Conservation (phyloP, 305 asterid genomes). For the Fraxinus dipetala region DNA sequence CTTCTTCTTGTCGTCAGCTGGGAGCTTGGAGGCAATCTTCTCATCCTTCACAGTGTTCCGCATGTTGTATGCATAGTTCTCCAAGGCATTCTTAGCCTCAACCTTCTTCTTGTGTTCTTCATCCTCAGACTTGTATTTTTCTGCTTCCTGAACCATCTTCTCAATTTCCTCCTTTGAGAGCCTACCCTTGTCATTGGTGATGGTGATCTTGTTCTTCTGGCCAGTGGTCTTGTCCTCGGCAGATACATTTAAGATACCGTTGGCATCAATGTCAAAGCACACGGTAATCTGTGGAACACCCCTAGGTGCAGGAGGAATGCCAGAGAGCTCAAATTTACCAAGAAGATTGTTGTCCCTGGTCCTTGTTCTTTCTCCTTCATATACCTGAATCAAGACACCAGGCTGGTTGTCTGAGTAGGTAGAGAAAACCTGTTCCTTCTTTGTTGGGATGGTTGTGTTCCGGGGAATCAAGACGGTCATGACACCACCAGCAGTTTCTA, state of each 20-base stretch:
- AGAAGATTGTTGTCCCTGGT: constrained; percentile 11
- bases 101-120: constrained; percentile 12
- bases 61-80: constrained; percentile 7
- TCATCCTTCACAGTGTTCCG: constrained; percentile 2
- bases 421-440: constrained; percentile 3
- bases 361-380: constrained; percentile 9
- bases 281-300: constrained; percentile 4
- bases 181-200: constrained; percentile 4
- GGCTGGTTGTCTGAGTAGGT: constrained; percentile 9
- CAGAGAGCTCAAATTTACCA: constrained; percentile 3
- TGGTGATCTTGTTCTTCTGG: constrained; percentile 5
- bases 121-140: constrained; percentile 1
- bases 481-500: constrained; percentile 8
- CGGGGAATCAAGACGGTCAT: constrained; percentile 3
- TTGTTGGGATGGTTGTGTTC: constrained; percentile 7
- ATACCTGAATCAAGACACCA: constrained; percentile 1
- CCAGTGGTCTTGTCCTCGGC: constrained; percentile 6
- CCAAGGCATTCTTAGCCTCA: constrained; percentile 1
- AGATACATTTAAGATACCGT: background rate
- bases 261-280: constrained; percentile 9
- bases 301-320: constrained; percentile 7
- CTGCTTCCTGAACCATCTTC: constrained; percentile 9
- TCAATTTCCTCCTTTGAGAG: constrained; percentile 8
- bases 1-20: constrained; percentile 5
- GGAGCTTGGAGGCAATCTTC: constrained; percentile 10